Base-by-base conservation (phyloP, 1,139 yeast species). In the Taphrina deformans region DNA sequence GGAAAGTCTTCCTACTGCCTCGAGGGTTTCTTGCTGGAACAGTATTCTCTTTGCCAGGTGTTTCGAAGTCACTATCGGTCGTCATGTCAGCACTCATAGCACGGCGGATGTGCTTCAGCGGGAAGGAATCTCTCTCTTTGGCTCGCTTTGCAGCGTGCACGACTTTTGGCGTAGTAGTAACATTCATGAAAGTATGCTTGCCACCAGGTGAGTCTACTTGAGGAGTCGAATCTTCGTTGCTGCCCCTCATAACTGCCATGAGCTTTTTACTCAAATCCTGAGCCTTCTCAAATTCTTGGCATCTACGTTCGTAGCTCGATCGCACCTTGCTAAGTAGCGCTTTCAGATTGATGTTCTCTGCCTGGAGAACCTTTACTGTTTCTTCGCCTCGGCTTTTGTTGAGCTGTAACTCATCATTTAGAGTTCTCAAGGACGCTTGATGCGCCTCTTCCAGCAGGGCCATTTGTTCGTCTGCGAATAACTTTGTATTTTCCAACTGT, bases 211-310 rank as follows among this genome's bases (percentile, higher is more conserved):
- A 24, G 16, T 24, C 16, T 6, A 21, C 50, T 9, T 18, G 50
- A 12, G 35, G 3, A 18, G 38, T 16, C 27, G 48, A 23, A 21
- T 44, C 48, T 10, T 29, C 50, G 24, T 31, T 38, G 38, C 10
- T 23, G 7, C 63, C 63, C n/a, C 56, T 55, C 63, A 59, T 59
- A 33, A 59, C 56, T 4, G 55, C 63, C 63, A 59, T 59, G 21
- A 59, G 56, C 23, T 24, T 21, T 10, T 26, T 48, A 38, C 55
- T 44, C 21, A 59, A 40, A 14, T 50, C 56, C 26, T 59, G 63
- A 18, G 63, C 63, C 16, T 59, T 52, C 14, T 59, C 46, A 21
- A 38, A 59, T 26, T 59, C 63, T 26, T 40, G 33, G n/a, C 46
- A 40, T 18, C 56, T 50, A 12, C 50, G 21, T 29, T 59, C 63